phyloP scores from a whole-genome alignment of 306 rosid genomes.

The Heteromeles arbutifolia region DNA sequence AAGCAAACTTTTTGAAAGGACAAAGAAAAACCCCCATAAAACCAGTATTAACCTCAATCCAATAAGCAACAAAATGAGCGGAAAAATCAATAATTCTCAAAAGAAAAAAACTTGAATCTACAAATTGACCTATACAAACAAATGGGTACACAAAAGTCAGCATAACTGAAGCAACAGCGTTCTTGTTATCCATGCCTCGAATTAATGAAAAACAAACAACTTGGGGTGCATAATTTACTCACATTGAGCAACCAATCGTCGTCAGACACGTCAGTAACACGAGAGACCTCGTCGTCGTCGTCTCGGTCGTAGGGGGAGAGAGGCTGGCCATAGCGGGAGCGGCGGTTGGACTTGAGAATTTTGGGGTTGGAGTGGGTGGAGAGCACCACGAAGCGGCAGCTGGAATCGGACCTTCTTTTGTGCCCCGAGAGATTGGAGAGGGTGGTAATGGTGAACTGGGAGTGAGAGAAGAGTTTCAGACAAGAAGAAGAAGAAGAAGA shows the following conservation, averaged over 20 bases:
- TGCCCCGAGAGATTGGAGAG: slow-evolving; percentile 6
- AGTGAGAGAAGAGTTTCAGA: neutral
- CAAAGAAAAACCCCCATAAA: neutral
- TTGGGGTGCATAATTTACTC: slow-evolving; percentile 11
- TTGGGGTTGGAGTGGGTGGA: slow-evolving; percentile 75
- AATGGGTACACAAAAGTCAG: neutral
- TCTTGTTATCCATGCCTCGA: neutral
- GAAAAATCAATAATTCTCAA: neutral
- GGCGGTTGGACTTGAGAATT: slow-evolving; percentile 63
- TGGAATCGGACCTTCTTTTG: slow-evolving; percentile 4
- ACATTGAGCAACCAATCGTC: slow-evolving; percentile 57
- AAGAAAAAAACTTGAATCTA: no score
- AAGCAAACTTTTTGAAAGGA: neutral
- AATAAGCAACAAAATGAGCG: neutral
- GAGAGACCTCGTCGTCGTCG: neutral
- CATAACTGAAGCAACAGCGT: neutral
- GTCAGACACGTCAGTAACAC: slow-evolving; percentile 19
- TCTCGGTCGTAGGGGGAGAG: slow-evolving; percentile 43
- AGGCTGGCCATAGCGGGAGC: slow-evolving; percentile 45
- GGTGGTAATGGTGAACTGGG: slow-evolving; percentile 2
- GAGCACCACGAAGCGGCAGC: slow-evolving; percentile 31
- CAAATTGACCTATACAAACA: neutral
- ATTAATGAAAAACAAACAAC: neutral
- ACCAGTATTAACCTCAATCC: neutral
- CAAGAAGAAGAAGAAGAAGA: slow-evolving; percentile 20